Percentiles rank a stretch among this genome's conserved stretches.
Evolutionary conservation across 768 basidiomycete genomes (phyloP).

Genomic region (Mycena belliarum): DNA sequence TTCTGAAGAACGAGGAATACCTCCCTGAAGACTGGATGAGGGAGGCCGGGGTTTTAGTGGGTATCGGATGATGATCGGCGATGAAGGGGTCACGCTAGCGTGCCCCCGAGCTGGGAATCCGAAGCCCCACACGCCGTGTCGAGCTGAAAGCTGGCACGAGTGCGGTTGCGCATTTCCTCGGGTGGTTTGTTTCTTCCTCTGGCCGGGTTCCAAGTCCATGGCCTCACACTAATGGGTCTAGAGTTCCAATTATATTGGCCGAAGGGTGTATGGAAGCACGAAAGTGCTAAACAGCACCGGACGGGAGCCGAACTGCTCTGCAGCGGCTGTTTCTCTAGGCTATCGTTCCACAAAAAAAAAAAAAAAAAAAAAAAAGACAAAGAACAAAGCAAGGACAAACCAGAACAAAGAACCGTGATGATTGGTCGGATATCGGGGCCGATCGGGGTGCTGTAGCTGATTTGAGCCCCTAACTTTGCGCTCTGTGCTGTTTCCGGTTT

Average conservation of each 20-base stretch:
- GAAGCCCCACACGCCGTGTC: background rate
- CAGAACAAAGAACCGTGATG: too few species aligned
- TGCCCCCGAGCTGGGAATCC: background rate
- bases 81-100: background rate
- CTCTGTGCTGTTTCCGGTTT: too few species aligned
- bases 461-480: too few species aligned
- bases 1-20: background rate
- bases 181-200: background rate
- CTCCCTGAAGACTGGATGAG: background rate
- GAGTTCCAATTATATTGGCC: background rate
- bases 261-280: too few species aligned
- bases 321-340: too few species aligned
- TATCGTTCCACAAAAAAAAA: too few species aligned
- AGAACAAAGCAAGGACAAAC: too few species aligned
- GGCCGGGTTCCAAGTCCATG: background rate
- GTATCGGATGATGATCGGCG: background rate
- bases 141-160: background rate
- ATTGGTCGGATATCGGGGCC: too few species aligned
- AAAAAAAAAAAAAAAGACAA: too few species aligned
- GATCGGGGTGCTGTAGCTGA: too few species aligned
- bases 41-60: background rate
- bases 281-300: too few species aligned
- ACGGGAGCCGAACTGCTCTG: too few species aligned
- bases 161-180: background rate
- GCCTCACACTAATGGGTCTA: background rate